A percentile compares a stretch with the other conserved stretches of the same genome.
phyloP scores from a whole-genome alignment of 192 early-diverging fungal species.

The Chytriomyces confervae region DNA sequence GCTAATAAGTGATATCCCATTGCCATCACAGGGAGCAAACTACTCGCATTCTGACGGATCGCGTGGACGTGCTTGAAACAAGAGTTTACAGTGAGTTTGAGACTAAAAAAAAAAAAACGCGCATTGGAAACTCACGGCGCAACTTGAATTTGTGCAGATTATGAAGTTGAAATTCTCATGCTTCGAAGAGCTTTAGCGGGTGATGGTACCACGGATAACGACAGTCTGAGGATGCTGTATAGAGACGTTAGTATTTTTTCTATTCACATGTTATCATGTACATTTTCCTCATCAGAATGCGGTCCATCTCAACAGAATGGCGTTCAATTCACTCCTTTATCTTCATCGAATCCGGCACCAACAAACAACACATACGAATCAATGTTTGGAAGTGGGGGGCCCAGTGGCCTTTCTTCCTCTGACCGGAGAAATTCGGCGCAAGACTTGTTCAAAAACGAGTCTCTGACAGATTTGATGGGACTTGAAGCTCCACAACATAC shows the following conservation, averaged over 20 bases:
- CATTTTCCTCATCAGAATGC: not conserved
- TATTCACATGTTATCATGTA: not conserved
- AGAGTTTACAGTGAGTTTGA: too few relatives aligned
- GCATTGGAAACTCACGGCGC: too few relatives aligned
- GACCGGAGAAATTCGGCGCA: too few relatives aligned
- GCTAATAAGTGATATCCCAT: not conserved
- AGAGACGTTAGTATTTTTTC: slow-evolving; percentile 15
- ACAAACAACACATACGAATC: too few relatives aligned
- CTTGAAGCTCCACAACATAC: not conserved
- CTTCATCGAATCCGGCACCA: too few relatives aligned
- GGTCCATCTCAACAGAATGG: slow-evolving; percentile 7
- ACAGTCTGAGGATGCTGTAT: slow-evolving; percentile 38
- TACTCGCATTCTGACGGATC: slow-evolving; percentile 75
- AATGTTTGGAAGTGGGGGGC: too few relatives aligned
- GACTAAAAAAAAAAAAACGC: too few relatives aligned
- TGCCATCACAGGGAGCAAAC: slow-evolving; percentile 45
- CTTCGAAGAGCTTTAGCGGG: slow-evolving; percentile 66
- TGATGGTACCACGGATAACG: slow-evolving; percentile 13
- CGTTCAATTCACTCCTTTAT: not conserved
- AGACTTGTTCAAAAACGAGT: slow-evolving; percentile 7
- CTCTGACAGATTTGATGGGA: slow-evolving; percentile 16
- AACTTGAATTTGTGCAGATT: slow-evolving; percentile 58
- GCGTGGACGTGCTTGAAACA: slow-evolving; percentile 63
- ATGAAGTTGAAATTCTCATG: slow-evolving; percentile 92
- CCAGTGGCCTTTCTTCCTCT: too few relatives aligned